Evolutionary conservation across 2,329 filamentous ascomycete genomes (phyloP), one percentile per base, ranked within the genome.

Genomic region (Colletotrichum caudatum): DNA sequence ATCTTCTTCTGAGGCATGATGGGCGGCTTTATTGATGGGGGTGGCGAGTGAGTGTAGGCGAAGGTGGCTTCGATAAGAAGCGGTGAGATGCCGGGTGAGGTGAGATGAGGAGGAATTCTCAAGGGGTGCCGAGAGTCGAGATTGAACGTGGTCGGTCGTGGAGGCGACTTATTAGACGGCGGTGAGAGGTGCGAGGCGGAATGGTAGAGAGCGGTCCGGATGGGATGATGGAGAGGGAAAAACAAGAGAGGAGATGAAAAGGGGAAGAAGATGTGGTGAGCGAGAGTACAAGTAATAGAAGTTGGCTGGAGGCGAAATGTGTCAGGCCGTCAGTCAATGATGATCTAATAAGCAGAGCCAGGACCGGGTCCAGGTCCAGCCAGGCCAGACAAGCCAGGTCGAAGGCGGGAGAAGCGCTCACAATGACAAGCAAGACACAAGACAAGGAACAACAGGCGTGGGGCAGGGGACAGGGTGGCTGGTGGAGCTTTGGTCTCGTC

Each of bases 1-100:
- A 92, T 90, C 87, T 93, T 94, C 85, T 92, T 93, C 74, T 91
- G 88, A 74, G 91, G 89, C 89, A 91, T 91, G 75, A 65, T 83
- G 79, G 74, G 57, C 57, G 67, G 5, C 71, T 68, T 58, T 56
- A 44, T 53, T 39, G 35, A 35, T 23, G 37, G 53, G 53, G 56
- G 64, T 65, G 60, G 39, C 65, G 44, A 23, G 57, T 4, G 46
- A 26, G 29, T 33, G 44, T 57, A 20, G 53, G 7, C 41, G 39
- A 46, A 23, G 53, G 18, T 56, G 57, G n/a, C n/a, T 53, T 66
- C 44, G 53, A 51, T 39, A 64, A 68, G 50, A 44, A 53, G 51
- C 33, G 56, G 53, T 29, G 41, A 57, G 57, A 60, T 54, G 54
- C 39, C 33, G 53, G 54, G 56, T 29, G 35, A 46, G 39, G 33